Evolutionary conservation across 2,329 filamentous ascomycete species (phyloP), one percentile per base, ranked within the genome.

Genomic region (Akanthomyces lecanii): DNA sequence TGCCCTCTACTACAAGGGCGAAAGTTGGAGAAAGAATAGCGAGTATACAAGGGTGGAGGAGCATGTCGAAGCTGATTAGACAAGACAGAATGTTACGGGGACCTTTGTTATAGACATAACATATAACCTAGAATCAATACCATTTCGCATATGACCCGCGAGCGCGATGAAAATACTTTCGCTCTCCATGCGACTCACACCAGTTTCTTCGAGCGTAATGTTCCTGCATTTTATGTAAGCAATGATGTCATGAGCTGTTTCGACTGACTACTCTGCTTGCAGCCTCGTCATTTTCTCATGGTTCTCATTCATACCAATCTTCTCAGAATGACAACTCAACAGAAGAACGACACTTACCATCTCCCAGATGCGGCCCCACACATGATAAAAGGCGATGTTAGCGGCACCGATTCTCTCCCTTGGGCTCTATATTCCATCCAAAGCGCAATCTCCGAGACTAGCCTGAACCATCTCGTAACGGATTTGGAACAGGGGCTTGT

Each of bases 1-100:
- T 2, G 44, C 80, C 3, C 70, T 86, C 4, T 76, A 82, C 66
- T 73, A 76, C 30, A 85, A 82, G 66, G 85, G 85, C 2, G 69
- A 72, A 18, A 67, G 67, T 33, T 86, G 82, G 84, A 50, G 61
- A 3, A 51, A n/a, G 52, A 51, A 56, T 16, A 57, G 52, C 45
- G 61, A 51, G 53, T 62, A 62, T 36, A 62, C 61, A 11, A 40
- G 38, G 42, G 59, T 62, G 38, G 59, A 62, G 42, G 59, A 62
- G 42, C 59, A 51, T 30, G 50, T 61, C 10, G 57, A 52, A 50
- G 44, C 21, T 4, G 55, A 58, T 30, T 58, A 42, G 36, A 36
- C 18, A 30, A 30, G 3, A 30, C 6, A 30, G 28, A 38, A 38
- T 7, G 7, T 3, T 38, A 11, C 33, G 6, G 33, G 28, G 28